These are phyloP conservation scores for Dryas octopetala DNA, from an alignment of 306 rosid genomes.

Conservation along the genomic window DNA sequence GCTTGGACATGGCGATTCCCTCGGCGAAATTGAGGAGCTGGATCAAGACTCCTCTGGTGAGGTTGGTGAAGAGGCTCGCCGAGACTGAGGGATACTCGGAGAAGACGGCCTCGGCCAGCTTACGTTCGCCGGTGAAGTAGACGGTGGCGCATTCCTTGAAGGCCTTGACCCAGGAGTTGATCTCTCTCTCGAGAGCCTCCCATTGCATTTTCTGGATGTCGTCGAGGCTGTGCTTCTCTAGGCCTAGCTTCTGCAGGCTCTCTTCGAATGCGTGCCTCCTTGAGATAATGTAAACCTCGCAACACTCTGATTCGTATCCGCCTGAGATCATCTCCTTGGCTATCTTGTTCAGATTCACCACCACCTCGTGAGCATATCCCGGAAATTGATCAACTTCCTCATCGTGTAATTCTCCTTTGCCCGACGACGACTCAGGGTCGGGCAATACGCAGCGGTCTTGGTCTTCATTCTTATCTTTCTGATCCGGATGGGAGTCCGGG, in stretches of 20 bases:
- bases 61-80: constrained; percentile 30
- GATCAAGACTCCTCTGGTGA: constrained; percentile 39
- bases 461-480: not conserved
- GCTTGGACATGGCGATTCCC: constrained; percentile 48
- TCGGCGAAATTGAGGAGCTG: constrained; percentile 64
- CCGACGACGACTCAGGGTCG: constrained; percentile 25
- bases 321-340: constrained; percentile 48
- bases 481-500: not conserved
- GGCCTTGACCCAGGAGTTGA: constrained; percentile 53
- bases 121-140: constrained; percentile 48
- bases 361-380: constrained; percentile 39
- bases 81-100: constrained; percentile 30
- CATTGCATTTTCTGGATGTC: constrained; percentile 66
- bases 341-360: constrained; percentile 46
- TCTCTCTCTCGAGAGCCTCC: constrained; percentile 60
- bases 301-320: constrained; percentile 62
- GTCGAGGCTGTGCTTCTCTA: constrained; percentile 41
- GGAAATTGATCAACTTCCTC: constrained; percentile 29
- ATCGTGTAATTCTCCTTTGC: not conserved
- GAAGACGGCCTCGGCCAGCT: constrained; percentile 47
- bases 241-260: constrained; percentile 38
- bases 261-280: constrained; percentile 49
- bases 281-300: constrained; percentile 37
- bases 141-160: constrained; percentile 47
- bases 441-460: constrained; percentile 1